phyloP scores from a whole-genome alignment of 2,329 filamentous ascomycete species.

The Polychaeton citri region DNA sequence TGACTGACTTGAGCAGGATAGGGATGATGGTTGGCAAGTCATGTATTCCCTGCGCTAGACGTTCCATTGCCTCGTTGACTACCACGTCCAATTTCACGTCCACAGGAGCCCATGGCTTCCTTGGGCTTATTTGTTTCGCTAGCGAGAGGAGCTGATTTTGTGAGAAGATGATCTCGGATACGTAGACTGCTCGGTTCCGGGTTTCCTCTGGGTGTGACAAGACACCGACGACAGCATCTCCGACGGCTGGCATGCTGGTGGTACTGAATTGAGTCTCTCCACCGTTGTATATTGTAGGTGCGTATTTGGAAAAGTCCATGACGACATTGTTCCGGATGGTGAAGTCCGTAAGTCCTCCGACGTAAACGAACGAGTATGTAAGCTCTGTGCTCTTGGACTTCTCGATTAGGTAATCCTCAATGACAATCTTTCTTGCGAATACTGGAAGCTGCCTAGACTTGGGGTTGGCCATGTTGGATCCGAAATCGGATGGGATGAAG shows the following conservation, averaged over 20 bases:
- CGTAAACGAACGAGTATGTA: constrained; percentile 21
- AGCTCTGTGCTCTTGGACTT: constrained; percentile 13
- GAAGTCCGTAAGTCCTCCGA: no score
- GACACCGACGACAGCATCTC: constrained; percentile 20
- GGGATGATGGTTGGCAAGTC: no score
- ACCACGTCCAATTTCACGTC: no score
- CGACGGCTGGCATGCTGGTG: constrained; percentile 19
- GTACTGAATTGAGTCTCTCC: constrained; percentile 20
- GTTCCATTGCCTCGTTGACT: no score
- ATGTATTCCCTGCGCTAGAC: no score
- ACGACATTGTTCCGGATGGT: constrained; percentile 26
- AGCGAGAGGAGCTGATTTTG: constrained; percentile 25
- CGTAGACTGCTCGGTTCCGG: constrained; percentile 22
- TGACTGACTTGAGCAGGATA: no score
- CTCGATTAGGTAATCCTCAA: constrained; percentile 22
- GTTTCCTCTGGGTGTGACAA: constrained; percentile 22
- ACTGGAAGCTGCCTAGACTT: constrained; percentile 21
- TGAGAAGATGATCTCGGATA: constrained; percentile 22
- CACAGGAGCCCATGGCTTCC: no score
- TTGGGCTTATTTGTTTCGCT: no score
- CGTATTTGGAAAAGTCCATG: constrained; percentile 27
- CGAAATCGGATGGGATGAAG: constrained; percentile 30
- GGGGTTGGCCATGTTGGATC: constrained; percentile 23
- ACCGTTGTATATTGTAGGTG: constrained; percentile 23
- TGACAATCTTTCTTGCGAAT: constrained; percentile 22